Evolutionary conservation across 2,329 filamentous ascomycete species (phyloP), one percentile per base, ranked within the genome.

Genomic region (Neopestalotiopsis sp.): DNA sequence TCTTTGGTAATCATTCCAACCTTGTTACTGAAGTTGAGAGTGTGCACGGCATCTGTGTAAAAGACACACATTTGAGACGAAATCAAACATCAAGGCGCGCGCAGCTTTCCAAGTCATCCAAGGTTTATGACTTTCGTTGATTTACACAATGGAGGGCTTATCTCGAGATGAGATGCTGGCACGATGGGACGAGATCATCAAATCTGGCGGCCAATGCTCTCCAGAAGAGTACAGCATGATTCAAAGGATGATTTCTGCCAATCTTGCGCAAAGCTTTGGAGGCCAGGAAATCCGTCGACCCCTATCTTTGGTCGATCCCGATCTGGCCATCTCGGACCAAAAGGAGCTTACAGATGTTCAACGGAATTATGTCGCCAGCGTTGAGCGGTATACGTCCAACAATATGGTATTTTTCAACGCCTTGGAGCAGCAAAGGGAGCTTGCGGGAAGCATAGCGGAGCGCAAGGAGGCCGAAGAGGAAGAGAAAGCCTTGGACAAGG

Each of bases 151-250:
- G 63, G 63, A 66, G 13, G 49, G 30, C 17, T 5, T 56, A 66
- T 38, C 42, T 38, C 20, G 52, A 28, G 65, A 42, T 45, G 74
- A 76, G 13, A 68, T 83, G 14, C 74, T 69, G 24, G 59, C n/a
- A 20, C 67, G 80, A 62, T 78, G 78, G 59, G 59, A 62, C 32
- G 59, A 62, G 14, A 62, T 62, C 14, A 62, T 62, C n/a, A 24
- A 42, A 6, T 62, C 59, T 6, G 59, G 59, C 4, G 30, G 59
- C 1, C 14, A 62, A 40, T 62, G 59, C 17, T 34, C 59, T 2
- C 3, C 30, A 17, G 87, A 90, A 68, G 87, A 91, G 72, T 83
- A 85, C 63, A 81, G 84, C 45, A 85, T 86, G 61, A 86, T 91
- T 68, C 83, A 87, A 70, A 86, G 85, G 64, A 79, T 89, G 38